Evolutionary conservation across 176 grass and related monocot species (phyloP).

Genomic region (Puccinellia tenuiflora): DNA sequence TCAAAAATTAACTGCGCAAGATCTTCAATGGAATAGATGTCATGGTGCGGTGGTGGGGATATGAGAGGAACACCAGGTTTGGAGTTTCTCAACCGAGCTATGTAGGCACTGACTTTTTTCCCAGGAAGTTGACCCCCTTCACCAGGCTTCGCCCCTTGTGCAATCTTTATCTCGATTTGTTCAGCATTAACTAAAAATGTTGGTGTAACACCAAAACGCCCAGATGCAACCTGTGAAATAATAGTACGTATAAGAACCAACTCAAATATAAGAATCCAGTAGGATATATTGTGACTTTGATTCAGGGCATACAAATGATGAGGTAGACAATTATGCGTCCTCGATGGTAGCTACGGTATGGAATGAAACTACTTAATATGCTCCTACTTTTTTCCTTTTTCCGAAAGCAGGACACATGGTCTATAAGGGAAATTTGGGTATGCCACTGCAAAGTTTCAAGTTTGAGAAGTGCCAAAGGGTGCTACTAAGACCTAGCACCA

Average conservation of each 20-base stretch:
- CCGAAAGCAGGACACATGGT: neutral
- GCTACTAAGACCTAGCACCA: neutral
- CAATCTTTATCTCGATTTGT: constrained; percentile 99
- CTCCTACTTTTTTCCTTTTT: constrained; percentile 3
- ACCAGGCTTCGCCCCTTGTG: constrained; percentile 98
- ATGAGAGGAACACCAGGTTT: constrained; percentile 99
- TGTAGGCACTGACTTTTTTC: constrained; percentile 99
- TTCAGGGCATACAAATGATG: neutral
- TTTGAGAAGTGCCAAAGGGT: constrained; percentile 5
- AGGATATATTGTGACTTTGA: neutral
- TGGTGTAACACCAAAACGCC: constrained; percentile 97
- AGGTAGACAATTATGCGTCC: neutral
- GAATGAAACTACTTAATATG: constrained; percentile 3
- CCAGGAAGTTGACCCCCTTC: constrained; percentile 98
- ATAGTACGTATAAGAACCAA: constrained; percentile 9
- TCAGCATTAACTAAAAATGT: constrained; percentile 94
- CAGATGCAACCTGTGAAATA: constrained; percentile 88
- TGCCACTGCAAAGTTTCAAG: neutral
- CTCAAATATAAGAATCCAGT: constrained; percentile 27
- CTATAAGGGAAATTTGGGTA: neutral
- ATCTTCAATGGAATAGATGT: constrained; percentile 99
- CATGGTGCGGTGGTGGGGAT: constrained; percentile 98
- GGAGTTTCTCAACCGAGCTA: constrained; percentile 92
- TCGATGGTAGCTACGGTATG: neutral
- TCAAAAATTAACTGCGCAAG: constrained; percentile 99